Evolutionary conservation across 2,329 filamentous ascomycete genomes (phyloP), one percentile per base, ranked within the genome.

Genomic region (Teratosphaeria pseudoeucalypti): DNA sequence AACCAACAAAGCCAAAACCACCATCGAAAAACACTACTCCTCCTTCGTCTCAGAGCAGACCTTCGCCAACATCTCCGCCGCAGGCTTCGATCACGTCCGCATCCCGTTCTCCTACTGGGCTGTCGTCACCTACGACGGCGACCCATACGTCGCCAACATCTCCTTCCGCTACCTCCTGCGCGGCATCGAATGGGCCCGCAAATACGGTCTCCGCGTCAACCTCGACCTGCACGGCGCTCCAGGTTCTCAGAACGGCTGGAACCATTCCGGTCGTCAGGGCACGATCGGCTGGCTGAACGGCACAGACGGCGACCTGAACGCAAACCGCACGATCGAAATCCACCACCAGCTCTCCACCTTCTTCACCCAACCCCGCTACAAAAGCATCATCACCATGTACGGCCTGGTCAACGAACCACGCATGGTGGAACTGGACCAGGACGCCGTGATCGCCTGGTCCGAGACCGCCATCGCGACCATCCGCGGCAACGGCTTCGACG

Each of bases 51-150:
- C 84, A 0, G 90, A 95, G 71, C 78, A 87, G 60, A 91, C 89
- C 2, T 96, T 97, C 72, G 80, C 81, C 59, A 88, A 92, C 49
- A 96, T 99, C 61, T 85, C 85, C 55, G 86, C 84, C 47, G 94
- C 94, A 1, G 94, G 94, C 0, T 83, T 99, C 54, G 94, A 99
- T 71, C 94, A 99, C 71, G 89, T 99, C n/a, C 88, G 94, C 58
- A 96, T 99, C 58, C 91, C 89, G 0, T 97, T 87, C 72, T 90
- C 88, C 10, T 99, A 99, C 78, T 99, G 94, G 94, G 90, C 92
- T 0, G 86, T 97, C 1, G 84, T 85, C 60, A 88, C 86, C 0
- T 96, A 95, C 73, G 85, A 89, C 32, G 85, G 81, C 52, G 94
- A 99, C 69, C 90, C 92, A 1, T 99, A 96, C 70, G 81, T 99